These are phyloP conservation scores for Purshia tridentata DNA, from an alignment of 306 rosid species.

Conservation along the genomic window DNA sequence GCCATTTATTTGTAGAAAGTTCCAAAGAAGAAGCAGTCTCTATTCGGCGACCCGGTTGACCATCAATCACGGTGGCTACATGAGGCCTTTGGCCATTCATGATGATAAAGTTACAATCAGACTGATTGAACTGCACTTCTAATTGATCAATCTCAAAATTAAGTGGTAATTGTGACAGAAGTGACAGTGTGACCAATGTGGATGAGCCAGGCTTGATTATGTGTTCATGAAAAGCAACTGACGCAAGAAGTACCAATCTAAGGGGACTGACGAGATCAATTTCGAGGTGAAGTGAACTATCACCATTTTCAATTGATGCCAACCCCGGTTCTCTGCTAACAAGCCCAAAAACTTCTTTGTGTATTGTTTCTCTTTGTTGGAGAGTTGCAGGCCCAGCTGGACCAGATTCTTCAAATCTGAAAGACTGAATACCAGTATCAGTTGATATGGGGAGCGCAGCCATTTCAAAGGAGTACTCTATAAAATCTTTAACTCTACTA, in stretches of 20 bases:
- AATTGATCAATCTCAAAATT: conserved; percentile 67
- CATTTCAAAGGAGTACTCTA: conserved; percentile 96
- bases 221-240: conserved; percentile 94
- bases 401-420: conserved; percentile 56
- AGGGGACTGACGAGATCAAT: conserved; percentile 93
- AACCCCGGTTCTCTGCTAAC: conserved; percentile 45
- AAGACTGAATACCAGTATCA: conserved; percentile 49
- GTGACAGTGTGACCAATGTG: conserved; percentile 66
- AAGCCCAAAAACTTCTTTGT: conserved; percentile 72
- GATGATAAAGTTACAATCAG: conserved; percentile 71
- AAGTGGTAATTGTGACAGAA: conserved; percentile 74
- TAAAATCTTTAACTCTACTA: conserved; percentile 58
- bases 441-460: conserved; percentile 81
- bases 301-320: conserved; percentile 41
- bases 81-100: conserved; percentile 53
- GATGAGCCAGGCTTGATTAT: conserved; percentile 67
- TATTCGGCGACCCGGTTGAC: conserved; percentile 43
- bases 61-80: conserved; percentile 37
- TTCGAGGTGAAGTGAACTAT: conserved; percentile 71
- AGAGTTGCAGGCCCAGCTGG: conserved; percentile 79
- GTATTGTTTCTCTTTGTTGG: conserved; percentile 66
- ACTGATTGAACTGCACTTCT: conserved; percentile 90
- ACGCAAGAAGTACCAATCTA: conserved; percentile 82
- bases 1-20: conserved; percentile 82
- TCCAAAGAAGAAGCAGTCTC: conserved; percentile 60